These are phyloP conservation scores for Fibroporia radiculosa DNA, from an alignment of 768 basidiomycete genomes.

Conservation along the genomic window DNA sequence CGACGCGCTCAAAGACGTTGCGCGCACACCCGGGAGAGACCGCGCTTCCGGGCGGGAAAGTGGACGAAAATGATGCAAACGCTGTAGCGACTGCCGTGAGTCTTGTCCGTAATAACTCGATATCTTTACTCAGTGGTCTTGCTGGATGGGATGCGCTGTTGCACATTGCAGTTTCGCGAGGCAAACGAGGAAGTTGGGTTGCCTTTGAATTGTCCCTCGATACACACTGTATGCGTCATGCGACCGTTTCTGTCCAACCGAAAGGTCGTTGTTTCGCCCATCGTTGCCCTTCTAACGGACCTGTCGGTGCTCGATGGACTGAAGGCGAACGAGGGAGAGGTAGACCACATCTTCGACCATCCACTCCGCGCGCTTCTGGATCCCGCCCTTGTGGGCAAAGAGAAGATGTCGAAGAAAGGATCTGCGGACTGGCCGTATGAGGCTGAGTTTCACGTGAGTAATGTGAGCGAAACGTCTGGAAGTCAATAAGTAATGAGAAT, in stretches of 20 bases:
- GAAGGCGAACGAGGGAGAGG: constrained; percentile 55
- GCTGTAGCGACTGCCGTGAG: constrained; percentile 72
- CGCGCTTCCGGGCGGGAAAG: constrained; percentile 76
- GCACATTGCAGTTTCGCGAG: constrained; percentile 57
- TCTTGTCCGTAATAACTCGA: neutral
- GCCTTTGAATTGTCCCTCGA: constrained; percentile 44
- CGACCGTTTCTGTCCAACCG: constrained; percentile 64
- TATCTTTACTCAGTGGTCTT: neutral
- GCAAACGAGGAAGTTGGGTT: constrained; percentile 81
- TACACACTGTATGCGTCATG: constrained; percentile 54
- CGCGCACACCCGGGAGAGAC: constrained; percentile 77
- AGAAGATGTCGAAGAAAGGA: constrained; percentile 44
- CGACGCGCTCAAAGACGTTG: constrained; percentile 73
- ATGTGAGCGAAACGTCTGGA: neutral
- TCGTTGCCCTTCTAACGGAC: constrained; percentile 63
- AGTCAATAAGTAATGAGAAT: neutral
- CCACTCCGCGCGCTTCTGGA: constrained; percentile 69
- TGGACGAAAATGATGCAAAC: constrained; percentile 56
- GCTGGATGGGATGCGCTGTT: too few species aligned
- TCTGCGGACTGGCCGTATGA: constrained; percentile 77
- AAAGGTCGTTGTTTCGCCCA: constrained; percentile 68
- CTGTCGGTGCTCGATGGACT: constrained; percentile 42
- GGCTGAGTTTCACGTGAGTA: constrained; percentile 61
- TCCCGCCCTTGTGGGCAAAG: constrained; percentile 39
- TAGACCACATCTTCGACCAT: constrained; percentile 73